These are phyloP conservation scores for Gloeopeniophorella convolvens DNA, from an alignment of 768 basidiomycete genomes.

Conservation along the genomic window DNA sequence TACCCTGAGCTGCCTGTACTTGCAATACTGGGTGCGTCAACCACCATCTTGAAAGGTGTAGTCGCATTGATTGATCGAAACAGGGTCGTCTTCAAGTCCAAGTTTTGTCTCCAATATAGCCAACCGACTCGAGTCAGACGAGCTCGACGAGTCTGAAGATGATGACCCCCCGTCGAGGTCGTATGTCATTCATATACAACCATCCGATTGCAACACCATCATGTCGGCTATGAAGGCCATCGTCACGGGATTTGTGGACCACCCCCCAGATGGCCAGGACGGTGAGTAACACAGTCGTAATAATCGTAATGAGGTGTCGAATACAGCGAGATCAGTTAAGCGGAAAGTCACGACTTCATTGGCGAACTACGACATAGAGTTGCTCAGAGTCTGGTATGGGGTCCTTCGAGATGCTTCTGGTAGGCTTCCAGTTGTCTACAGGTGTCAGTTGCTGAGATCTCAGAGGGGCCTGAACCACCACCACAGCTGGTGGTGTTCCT, in stretches of 20 bases:
- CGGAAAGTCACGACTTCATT: constrained; percentile 45
- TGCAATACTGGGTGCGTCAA: constrained; percentile 14
- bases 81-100: constrained; percentile 16
- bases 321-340: constrained; percentile 31
- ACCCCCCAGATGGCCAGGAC: constrained; percentile 15
- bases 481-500: constrained; percentile 51
- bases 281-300: constrained; percentile 6
- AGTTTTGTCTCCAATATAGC: constrained; percentile 9
- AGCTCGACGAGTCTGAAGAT: constrained; percentile 1
- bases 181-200: constrained; percentile 12
- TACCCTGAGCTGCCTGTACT: constrained; percentile 20
- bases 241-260: constrained; percentile 17
- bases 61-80: not conserved
- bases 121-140: constrained; percentile 4
- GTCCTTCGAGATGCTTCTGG: constrained; percentile 28
- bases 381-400: constrained; percentile 56
- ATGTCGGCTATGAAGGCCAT: constrained; percentile 21
- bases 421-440: not conserved
- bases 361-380: constrained; percentile 54
- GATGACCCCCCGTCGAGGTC: constrained; percentile 5
- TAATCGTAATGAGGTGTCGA: not conserved
- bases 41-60: not conserved
- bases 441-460: constrained; percentile 13
- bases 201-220: constrained; percentile 19
- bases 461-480: constrained; percentile 18